Conservation (phyloP, 2,329 filamentous ascomycete species). For the Elsinoe arachidis region DNA sequence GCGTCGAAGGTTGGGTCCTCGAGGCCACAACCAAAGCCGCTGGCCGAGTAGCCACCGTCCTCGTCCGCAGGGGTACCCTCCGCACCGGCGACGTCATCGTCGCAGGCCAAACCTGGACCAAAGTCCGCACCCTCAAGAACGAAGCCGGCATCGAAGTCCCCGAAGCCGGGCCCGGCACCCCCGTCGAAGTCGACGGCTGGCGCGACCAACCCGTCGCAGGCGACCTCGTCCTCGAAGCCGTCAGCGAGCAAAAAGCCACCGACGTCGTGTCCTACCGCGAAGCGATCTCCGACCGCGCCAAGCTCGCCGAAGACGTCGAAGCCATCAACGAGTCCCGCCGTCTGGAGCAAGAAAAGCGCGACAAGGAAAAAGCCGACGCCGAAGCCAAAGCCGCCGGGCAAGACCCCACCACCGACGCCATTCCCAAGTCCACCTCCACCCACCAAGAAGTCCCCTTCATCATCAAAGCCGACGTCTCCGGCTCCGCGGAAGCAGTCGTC, state of each 20-base stretch:
- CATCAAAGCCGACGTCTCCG: constrained; percentile 86
- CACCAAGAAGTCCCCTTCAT: constrained; percentile 65
- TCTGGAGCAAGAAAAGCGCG: constrained; percentile 51
- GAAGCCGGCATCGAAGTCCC: constrained; percentile 66
- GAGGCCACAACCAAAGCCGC: constrained; percentile 81
- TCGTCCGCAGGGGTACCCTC: constrained; percentile 81
- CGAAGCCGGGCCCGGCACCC: constrained; percentile 76
- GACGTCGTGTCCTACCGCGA: constrained; percentile 67
- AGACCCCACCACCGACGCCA: constrained; percentile 22
- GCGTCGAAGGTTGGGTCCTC: constrained; percentile 86
- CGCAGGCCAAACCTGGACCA: constrained; percentile 80
- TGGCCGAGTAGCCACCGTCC: constrained; percentile 78
- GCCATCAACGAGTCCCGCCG: constrained; percentile 63
- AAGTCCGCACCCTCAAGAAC: constrained; percentile 74
- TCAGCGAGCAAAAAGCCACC: constrained; percentile 68
- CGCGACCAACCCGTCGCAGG: constrained; percentile 77
- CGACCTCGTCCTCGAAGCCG: constrained; percentile 76
- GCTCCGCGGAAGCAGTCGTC: constrained; percentile 83
- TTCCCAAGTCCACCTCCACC: constrained; percentile 36
- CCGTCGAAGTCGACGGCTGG: constrained; percentile 94
- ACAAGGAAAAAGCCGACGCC: constrained; percentile 45
- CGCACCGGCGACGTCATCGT: constrained; percentile 73
- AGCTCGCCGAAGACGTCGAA: constrained; percentile 59
- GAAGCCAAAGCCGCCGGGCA: constrained; percentile 28
- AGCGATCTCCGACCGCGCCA: constrained; percentile 60